Conservation (phyloP, 2,329 filamentous ascomycete species). For the Boeremia exigua region DNA sequence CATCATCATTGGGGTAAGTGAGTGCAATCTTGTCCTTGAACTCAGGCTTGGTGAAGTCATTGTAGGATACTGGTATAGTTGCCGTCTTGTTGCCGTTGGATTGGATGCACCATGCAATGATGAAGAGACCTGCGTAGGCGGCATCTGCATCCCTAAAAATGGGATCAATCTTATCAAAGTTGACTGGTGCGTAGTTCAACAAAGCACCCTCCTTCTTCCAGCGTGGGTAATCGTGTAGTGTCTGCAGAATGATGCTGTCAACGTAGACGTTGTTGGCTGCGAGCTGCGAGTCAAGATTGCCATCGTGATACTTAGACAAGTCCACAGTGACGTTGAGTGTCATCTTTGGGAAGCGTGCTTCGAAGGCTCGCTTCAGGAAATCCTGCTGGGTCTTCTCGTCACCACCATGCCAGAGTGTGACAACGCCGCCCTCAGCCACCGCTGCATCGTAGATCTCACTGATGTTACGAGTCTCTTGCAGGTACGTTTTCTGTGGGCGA, state of each 20-base stretch:
- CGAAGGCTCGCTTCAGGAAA: slow-evolving; percentile 53
- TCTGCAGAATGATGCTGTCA: slow-evolving; percentile 59
- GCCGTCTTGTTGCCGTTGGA: slow-evolving; percentile 44
- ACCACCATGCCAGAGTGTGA: slow-evolving; percentile 59
- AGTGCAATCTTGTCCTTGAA: slow-evolving; percentile 62
- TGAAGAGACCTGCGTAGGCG: slow-evolving; percentile 53
- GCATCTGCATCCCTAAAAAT: slow-evolving; percentile 52
- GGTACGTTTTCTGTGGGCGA: background rate
- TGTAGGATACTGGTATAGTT: slow-evolving; percentile 48
- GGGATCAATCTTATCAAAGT: slow-evolving; percentile 53
- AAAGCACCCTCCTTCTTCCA: slow-evolving; percentile 58
- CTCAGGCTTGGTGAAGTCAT: slow-evolving; percentile 56
- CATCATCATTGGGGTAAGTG: slow-evolving; percentile 65
- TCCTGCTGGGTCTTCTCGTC: slow-evolving; percentile 53
- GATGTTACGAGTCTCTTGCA: slow-evolving; percentile 54
- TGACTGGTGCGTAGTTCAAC: slow-evolving; percentile 57
- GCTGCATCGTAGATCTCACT: slow-evolving; percentile 60
- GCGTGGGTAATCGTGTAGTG: slow-evolving; percentile 59
- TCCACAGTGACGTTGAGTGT: slow-evolving; percentile 62
- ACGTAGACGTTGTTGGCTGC: slow-evolving; percentile 39
- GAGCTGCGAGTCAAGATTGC: slow-evolving; percentile 55
- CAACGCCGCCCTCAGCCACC: slow-evolving; percentile 53
- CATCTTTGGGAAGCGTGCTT: slow-evolving; percentile 57
- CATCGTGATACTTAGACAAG: slow-evolving; percentile 63
- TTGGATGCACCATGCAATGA: slow-evolving; percentile 48